Base-by-base conservation (phyloP, 140 eudicot genomes). In the Bidens hawaiensis region DNA sequence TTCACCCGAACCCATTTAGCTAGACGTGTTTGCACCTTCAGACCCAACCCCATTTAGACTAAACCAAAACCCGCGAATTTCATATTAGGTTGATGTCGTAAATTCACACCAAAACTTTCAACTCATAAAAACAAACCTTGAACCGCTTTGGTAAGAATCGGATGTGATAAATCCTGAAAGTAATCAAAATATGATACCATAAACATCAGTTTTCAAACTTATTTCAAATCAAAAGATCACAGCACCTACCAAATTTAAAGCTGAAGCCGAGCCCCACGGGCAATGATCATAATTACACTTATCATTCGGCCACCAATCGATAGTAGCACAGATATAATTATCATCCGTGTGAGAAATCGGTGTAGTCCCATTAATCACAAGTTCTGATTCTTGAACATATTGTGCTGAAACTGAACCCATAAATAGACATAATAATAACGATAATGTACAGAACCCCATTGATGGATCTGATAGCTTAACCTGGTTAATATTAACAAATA, bases 251-350 rank as follows among this genome's bases (percentile, higher is more conserved):
- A 91, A 77, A 73, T 91, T 87, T 48, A 84, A 61, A 28, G 78
- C 80, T 4, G 98, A 91, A 9, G 98, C 84, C 60, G 83, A 78
- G 51, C 91, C 96, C 98, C 98, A 91, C 1, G 98, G 96, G 62
- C 98, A 91, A 34, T 79, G 89, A 31, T 67, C 63, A 70, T 91
- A 91, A 61, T 84, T 72, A 52, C 98, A 91, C 78, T 91, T 87
- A 14, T 72, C 78, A 61, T 65, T 80, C 48, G 98, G 98, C 98
- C 98, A 91, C 98, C 98, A 91, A 79, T 91, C 98, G 43, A 91
- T 82, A 21, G 98, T 91, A n/a, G 98, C 98, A 79, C 98, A 91
- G 1, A 91, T 76, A 72, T 78, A 91, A 71, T 78, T 80, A 15
- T 70, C 75, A 82, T 87, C 96, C n/a, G 98, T 91, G 24, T 69